A percentile compares a stretch with the other conserved stretches of the same genome.
Evolutionary conservation across 495 filamentous ascomycete species (phyloP).

Genomic region (Annulohypoxylon nitens): DNA sequence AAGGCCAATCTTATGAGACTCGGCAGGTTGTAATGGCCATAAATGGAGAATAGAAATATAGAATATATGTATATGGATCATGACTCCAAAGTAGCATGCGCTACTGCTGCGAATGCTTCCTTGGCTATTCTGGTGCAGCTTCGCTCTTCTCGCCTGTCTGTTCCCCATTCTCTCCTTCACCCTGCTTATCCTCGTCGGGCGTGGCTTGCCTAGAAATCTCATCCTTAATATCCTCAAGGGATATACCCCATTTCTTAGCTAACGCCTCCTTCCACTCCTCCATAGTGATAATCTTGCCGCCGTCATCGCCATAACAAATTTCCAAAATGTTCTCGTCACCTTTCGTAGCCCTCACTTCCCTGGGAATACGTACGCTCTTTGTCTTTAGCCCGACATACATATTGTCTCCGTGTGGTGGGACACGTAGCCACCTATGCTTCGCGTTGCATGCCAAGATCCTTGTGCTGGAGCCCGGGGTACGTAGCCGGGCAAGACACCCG

Average conservation of each 20-base stretch:
- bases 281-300: background rate
- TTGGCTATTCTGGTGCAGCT: background rate
- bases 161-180: background rate
- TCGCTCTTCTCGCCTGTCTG: background rate
- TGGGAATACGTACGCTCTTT: constrained; percentile 2
- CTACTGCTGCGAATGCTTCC: background rate
- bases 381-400: background rate
- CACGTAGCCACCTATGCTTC: constrained; percentile 2
- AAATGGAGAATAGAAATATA: background rate
- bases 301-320: constrained; percentile 8
- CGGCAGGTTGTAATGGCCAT: background rate
- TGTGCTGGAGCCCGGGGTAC: background rate
- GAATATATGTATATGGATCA: background rate
- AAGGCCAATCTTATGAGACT: background rate
- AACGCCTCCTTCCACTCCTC: constrained; percentile 17
- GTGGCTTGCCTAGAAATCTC: constrained; percentile 7
- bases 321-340: constrained; percentile 5
- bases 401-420: background rate
- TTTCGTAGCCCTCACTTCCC: constrained; percentile 1
- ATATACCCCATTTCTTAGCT: constrained; percentile 8
- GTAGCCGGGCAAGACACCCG: background rate
- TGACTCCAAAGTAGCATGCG: background rate
- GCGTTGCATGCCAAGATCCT: background rate
- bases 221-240: constrained; percentile 3
- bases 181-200: background rate